Base-by-base conservation (phyloP, 2,329 filamentous ascomycete species). In the Fusarium sp. region DNA sequence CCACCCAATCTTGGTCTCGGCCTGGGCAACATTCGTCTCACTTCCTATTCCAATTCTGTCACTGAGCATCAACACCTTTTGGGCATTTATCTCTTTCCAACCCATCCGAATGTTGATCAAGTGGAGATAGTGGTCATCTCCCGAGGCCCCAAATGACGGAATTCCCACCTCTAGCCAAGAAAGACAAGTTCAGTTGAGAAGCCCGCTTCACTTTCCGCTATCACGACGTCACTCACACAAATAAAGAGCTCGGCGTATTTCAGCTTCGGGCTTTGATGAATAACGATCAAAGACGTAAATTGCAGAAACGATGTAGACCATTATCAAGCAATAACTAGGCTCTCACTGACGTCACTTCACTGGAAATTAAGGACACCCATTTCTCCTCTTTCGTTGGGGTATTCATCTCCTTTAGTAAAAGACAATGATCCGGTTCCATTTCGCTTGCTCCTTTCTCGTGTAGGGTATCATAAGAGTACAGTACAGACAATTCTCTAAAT, bases 391-490 rank as follows among this genome's bases (percentile, higher is more conserved):
- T 46, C 57, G 60, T 38, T 3, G 53, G 38, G 49, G 49, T 42
- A 45, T 60, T 60, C 69, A 60, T 50, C 32, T 64, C 60, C 33
- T 18, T 54, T 55, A 33, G 63, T 46, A n/a, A 55, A 56, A 49
- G 35, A 67, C 33, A 70, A 60, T 56, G 54, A 59, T 64, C 54
- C 62, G 54, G 67, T 44, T 60, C 62, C 55, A 72, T 65, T 73
- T 69, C 71, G 71, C 69, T 66, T 66, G 64, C 45, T 67, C 53
- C 56, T 67, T 63, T 69, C 61, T 66, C 60, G 58, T 61, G 59
- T 64, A 69, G 74, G 74, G 74, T 76, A 76, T 76, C 74, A 75
- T 76, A 69, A 69, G 30, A 35, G 60, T 65, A 55, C 57, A 58
- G 59, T 59, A 54, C 53, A 69, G 49, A 20, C 54, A 74, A 60